Base-by-base conservation (phyloP, 441 rosid species). In the Populus hybrid region DNA sequence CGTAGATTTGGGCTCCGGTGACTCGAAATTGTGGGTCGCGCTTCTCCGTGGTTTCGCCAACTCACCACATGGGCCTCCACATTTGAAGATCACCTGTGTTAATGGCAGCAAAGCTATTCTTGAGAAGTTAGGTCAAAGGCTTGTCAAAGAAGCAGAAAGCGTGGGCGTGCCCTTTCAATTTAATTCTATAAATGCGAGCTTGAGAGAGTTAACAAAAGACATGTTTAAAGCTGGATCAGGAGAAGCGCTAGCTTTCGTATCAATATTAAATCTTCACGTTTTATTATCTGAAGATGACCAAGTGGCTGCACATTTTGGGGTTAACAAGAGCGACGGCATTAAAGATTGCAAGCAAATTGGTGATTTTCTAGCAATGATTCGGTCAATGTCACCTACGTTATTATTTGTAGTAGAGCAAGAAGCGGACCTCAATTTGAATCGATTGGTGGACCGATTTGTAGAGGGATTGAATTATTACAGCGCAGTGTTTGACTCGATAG, bases 401-500 rank as follows among this genome's bases (percentile, higher is more conserved):
- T 26, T 90, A 1, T 33, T 86, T 29, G 64, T 85, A 50, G 84
- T 88, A 3, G 89, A 88, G 77, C 89, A 88, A 77, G 90, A 90
- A 78, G 87, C 83, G 0, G 66, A 88, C 65, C 89, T 85, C 72
- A 90, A 87, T 35, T 18, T 69, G 4, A 83, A 67, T 42, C 74
- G 86, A 6, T 72, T 86, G 20, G 75, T 76, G 0, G 90, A 90
- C 36, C 81, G 89, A 50, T 85, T 87, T 3, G 80, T 82, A 0
- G 87, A 86, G 63, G 88, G 89, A 12, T 78, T 90, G 63, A 83
- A 83, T 68, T 90, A 90, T 40, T 88, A 88, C 59, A 90, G 91
- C 23, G 89, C 89, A 0, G 68, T 86, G 9, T 88, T 87, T 10
- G 90, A 90, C 38, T 86, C 89, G 0, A 77, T 87, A 4, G 88